These are phyloP conservation scores for Neotropicomus parvogracilis DNA, from an alignment of 1,284 basidiomycete genomes.

Conservation along the genomic window DNA sequence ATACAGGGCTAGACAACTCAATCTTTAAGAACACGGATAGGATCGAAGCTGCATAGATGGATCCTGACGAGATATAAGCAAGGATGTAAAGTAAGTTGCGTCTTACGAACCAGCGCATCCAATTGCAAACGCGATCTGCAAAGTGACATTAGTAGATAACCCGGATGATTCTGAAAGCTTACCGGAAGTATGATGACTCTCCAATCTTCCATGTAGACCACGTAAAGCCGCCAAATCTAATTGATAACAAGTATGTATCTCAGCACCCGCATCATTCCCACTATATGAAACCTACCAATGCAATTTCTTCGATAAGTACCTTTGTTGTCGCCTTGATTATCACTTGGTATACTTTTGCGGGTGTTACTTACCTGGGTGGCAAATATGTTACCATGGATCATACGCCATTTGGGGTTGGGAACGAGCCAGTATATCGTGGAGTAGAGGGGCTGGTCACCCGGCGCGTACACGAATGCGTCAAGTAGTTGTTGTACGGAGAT, in stretches of 20 bases:
- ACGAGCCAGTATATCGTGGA: too few relatives aligned
- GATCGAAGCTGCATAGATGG: background rate
- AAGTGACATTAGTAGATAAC: background rate
- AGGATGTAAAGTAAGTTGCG: background rate
- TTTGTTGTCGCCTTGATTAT: background rate
- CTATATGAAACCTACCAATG: background rate
- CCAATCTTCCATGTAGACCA: background rate
- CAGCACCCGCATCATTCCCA: too few relatives aligned
- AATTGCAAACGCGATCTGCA: background rate
- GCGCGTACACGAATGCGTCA: too few relatives aligned
- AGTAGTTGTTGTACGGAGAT: too few relatives aligned
- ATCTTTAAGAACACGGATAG: background rate
- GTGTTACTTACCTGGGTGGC: background rate
- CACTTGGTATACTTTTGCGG: background rate
- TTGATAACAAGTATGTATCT: background rate
- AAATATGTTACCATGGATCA: background rate
- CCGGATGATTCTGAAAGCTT: background rate
- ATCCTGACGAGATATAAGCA: background rate
- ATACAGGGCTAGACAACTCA: too few relatives aligned
- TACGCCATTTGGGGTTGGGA: background rate
- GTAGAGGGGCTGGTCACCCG: too few relatives aligned
- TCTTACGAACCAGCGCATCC: background rate
- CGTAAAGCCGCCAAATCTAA: slow-evolving; percentile 9
- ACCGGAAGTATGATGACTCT: background rate
- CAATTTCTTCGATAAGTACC: background rate